These are phyloP conservation scores for Puccinia hordei DNA, from an alignment of 1,284 basidiomycete species.

Conservation along the genomic window DNA sequence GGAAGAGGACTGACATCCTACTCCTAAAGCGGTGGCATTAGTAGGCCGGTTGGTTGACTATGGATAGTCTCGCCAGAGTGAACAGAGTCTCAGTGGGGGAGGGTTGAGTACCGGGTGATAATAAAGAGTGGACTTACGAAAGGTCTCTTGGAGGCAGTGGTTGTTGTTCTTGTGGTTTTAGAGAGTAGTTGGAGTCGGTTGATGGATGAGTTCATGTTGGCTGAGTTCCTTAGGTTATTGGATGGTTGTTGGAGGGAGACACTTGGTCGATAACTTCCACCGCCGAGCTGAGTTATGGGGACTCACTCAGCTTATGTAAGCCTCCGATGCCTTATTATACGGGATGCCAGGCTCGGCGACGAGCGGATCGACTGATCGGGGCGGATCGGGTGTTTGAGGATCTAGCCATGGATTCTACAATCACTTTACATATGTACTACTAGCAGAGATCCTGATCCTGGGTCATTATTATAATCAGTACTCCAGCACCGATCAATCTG, in stretches of 20 bases:
- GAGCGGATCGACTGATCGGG: neutral
- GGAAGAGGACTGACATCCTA: conserved; percentile 1
- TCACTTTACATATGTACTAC: too few relatives aligned
- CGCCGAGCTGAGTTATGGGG: too few relatives aligned
- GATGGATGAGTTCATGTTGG: neutral
- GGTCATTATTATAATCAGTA: too few relatives aligned
- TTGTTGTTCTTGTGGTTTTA: neutral
- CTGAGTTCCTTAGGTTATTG: too few relatives aligned
- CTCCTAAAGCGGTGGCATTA: conserved; percentile 9
- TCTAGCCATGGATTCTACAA: too few relatives aligned
- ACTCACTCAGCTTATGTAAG: conserved; percentile 3
- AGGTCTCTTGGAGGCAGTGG: neutral
- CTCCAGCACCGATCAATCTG: too few relatives aligned
- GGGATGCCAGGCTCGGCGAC: neutral
- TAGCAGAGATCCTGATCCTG: too few relatives aligned
- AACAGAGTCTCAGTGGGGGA: too few relatives aligned
- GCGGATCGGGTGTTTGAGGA: conserved; percentile 5
- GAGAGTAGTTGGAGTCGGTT: neutral
- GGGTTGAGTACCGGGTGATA: neutral
- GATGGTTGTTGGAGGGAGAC: too few relatives aligned
- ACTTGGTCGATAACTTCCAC: too few relatives aligned
- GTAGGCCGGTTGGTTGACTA: conserved; percentile 22
- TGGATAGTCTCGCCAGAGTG: neutral
- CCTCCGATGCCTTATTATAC: too few relatives aligned
- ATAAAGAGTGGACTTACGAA: neutral